Percentiles rank a stretch among this genome's conserved stretches.
Conservation (phyloP, 495 filamentous ascomycete species). For the Sporormia fimetaria region DNA sequence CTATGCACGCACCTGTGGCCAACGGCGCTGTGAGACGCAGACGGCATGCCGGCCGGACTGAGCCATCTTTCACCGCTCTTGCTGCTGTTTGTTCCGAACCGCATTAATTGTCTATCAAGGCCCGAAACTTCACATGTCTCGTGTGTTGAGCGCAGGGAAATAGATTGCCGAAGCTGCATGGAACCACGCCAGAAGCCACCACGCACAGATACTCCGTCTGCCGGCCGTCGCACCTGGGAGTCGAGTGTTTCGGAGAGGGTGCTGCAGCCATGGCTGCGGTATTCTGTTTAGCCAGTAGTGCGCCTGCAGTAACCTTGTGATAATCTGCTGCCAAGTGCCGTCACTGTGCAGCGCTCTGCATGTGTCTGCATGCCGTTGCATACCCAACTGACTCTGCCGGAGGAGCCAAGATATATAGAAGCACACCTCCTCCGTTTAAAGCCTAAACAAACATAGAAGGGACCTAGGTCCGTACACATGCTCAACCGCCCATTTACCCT, state of each 20-base stretch:
- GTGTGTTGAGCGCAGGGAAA: background rate
- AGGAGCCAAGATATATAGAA: no score
- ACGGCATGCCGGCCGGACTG: no score
- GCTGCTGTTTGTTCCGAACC: no score
- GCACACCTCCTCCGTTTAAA: background rate
- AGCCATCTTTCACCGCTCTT: no score
- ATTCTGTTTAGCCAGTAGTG: no score
- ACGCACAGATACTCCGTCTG: background rate
- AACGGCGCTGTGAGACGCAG: no score
- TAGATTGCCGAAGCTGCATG: constrained; percentile 3
- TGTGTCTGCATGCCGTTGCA: background rate
- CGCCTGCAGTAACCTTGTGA: background rate
- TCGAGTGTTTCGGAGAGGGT: background rate
- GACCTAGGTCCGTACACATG: background rate
- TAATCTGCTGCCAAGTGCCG: constrained; percentile 5
- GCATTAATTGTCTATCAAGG: no score
- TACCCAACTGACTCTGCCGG: background rate
- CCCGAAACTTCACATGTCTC: constrained; percentile 3
- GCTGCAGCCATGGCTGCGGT: no score
- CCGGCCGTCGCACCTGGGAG: background rate
- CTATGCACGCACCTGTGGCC: no score
- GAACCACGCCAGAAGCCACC: constrained; percentile 2
- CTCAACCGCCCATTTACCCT: background rate
- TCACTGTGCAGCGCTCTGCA: constrained; percentile 6
- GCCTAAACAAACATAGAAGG: background rate